Evolutionary conservation across 805 yeast species (phyloP).

Genomic region (Blastobotrys peoriensis): DNA sequence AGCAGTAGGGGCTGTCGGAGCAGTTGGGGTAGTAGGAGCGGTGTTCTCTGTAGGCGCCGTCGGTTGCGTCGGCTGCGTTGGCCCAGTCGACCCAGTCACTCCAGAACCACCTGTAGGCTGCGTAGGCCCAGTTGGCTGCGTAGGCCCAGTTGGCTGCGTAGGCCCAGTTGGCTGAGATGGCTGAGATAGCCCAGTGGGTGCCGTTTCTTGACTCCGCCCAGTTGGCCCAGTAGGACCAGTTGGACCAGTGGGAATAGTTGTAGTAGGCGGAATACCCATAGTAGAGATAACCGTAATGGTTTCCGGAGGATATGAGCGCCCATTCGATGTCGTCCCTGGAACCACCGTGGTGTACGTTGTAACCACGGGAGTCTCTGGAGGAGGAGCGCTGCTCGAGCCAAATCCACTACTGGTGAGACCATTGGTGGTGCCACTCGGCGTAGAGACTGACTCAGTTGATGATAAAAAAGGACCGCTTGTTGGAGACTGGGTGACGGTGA

Average conservation of each 20-base stretch:
- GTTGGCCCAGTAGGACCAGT: neutral
- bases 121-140: too few relatives aligned
- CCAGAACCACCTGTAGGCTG: too few relatives aligned
- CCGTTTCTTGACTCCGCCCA: neutral
- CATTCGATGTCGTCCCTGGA: neutral
- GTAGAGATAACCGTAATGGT: neutral
- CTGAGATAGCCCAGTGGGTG: neutral
- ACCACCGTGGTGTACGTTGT: neutral
- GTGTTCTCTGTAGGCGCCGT: too few relatives aligned
- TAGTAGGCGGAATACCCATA: neutral
- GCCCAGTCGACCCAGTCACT: too few relatives aligned
- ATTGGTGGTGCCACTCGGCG: constrained; percentile 32
- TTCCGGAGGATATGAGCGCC: neutral
- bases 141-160: neutral
- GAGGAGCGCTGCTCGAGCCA: constrained; percentile 22
- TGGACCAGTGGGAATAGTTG: neutral
- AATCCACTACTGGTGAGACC: constrained; percentile 32
- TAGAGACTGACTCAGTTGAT: constrained; percentile 31
- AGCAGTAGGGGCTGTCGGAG: too few relatives aligned
- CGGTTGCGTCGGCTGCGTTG: too few relatives aligned
- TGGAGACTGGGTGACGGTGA: constrained; percentile 12
- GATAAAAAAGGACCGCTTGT: constrained; percentile 29
- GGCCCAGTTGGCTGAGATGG: neutral
- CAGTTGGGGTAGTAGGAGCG: too few relatives aligned
- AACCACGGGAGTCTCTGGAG: neutral